A percentile compares a stretch with the other conserved stretches of the same genome.
phyloP scores from a whole-genome alignment of 2,329 filamentous ascomycete genomes.

The Daldinia sp. region DNA sequence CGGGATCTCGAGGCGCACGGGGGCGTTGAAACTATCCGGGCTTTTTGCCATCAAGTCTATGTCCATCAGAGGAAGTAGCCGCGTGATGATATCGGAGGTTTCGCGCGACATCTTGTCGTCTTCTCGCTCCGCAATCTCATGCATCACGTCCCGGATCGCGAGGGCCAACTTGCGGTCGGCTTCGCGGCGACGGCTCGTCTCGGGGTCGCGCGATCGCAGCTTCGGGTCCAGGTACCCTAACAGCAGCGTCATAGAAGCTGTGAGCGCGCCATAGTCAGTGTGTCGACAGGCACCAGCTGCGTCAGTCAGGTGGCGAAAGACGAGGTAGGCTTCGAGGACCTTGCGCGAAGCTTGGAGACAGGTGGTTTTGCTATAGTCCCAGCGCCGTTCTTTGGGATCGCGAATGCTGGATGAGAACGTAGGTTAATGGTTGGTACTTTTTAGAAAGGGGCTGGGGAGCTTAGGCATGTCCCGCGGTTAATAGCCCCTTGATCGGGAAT shows the following conservation, averaged over 20 bases:
- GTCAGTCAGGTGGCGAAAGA: constrained; percentile 58
- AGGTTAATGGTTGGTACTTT: not conserved
- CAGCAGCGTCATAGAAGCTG: constrained; percentile 64
- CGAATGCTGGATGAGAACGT: constrained; percentile 50
- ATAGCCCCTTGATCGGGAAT: not conserved
- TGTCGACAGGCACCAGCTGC: constrained; percentile 59
- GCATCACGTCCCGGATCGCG: constrained; percentile 54
- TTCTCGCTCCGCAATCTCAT: constrained; percentile 54
- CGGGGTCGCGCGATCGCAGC: constrained; percentile 42
- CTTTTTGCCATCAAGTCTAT: constrained; percentile 37
- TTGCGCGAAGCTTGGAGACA: constrained; percentile 65
- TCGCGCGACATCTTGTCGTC: constrained; percentile 58
- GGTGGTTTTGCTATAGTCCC: constrained; percentile 62
- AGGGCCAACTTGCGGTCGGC: constrained; percentile 56
- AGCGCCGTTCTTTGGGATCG: constrained; percentile 53
- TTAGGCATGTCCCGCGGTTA: not conserved
- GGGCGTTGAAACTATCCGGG: constrained; percentile 25
- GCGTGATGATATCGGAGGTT: constrained; percentile 58
- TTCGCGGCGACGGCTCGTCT: constrained; percentile 44
- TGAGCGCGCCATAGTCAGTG: constrained; percentile 64
- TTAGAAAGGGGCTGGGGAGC: not conserved
- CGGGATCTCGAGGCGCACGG: constrained; percentile 59
- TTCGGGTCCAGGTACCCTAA: constrained; percentile 61
- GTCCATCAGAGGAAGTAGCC: constrained; percentile 57
- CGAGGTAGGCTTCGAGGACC: constrained; percentile 61